Conservation (phyloP, 2,329 filamentous ascomycete genomes). For the Fusarium falciforme region DNA sequence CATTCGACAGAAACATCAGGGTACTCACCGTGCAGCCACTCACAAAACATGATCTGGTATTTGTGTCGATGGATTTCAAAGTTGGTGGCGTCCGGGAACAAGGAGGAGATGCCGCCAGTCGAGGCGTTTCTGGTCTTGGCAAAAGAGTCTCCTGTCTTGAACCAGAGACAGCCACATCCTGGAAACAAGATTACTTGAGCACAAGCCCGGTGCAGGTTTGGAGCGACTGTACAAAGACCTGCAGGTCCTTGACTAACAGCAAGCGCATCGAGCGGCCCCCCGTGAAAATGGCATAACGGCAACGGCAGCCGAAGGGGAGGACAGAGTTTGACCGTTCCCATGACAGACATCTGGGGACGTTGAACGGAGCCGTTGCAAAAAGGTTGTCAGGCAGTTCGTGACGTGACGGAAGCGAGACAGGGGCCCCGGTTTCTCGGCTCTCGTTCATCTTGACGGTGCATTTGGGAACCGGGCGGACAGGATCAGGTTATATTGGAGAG, state of each 20-base stretch:
- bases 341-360: conserved; percentile 2
- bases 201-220: background rate
- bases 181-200: background rate
- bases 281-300: background rate
- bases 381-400: conserved; percentile 19
- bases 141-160: background rate
- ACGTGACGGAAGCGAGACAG: conserved; percentile 6
- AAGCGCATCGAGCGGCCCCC: background rate
- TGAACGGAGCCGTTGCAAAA: conserved; percentile 3
- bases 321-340: background rate
- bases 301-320: background rate
- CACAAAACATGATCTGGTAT: background rate
- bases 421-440: background rate
- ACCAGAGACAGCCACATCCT: background rate
- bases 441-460: background rate
- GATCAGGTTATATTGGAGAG: background rate
- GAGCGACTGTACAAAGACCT: background rate
- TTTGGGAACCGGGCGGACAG: background rate
- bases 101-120: background rate
- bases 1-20: background rate
- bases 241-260: background rate
- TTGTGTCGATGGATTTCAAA: background rate
- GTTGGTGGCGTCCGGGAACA: conserved; percentile 27
- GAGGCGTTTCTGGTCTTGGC: background rate
- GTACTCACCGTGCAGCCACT: background rate